Base-by-base conservation (phyloP, 345 rosid genomes). In the Salix suchowensis region DNA sequence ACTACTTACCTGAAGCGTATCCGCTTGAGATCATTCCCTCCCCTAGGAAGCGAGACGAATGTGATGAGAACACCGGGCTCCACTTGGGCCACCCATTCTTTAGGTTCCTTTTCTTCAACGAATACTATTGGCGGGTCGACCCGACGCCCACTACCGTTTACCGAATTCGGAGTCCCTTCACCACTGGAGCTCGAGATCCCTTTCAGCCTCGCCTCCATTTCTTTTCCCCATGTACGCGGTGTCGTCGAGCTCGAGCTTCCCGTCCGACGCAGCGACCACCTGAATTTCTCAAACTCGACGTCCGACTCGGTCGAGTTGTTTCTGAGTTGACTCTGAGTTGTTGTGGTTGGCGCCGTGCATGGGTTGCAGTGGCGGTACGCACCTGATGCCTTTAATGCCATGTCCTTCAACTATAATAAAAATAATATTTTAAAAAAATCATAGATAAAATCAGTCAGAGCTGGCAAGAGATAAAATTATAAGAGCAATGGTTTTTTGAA, bases 261-360 rank as follows among this genome's bases (percentile, higher is more conserved):
- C 65, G 84, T 77, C 72, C 84, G 68, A 55, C 78, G 71, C 34
- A 77, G 37, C 36, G 84, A 64, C 77, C 78, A 73, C 13, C 75
- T 70, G 69, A 60, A 76, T 76, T 69, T 89, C 82, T 74, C 88
- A 88, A 83, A 84, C 80, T 86, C 73, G 86, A 85, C 84, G 67
- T 81, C 84, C 10, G 83, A 76, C 68, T 72, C 83, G 13, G 66
- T 62, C 46, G 28, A 68, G 67, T 37, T 72, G 42, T 44, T 19
- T 62, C 67, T 65, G 30, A 73, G 50, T 46, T 76, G 60, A 64
- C 14, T 68, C 37, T 48, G 72, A 39, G 74, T 46, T 7, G 73
- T 44, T 12, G 66, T 62, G 23, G 23, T 36, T n/a, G 84, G 70
- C 55, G 18, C 84, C 4, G 80, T 74, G 52, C 84, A 81, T 5